These are phyloP conservation scores for Geosiphon pyriformis DNA, from an alignment of 192 early-diverging fungal genomes.

Conservation along the genomic window DNA sequence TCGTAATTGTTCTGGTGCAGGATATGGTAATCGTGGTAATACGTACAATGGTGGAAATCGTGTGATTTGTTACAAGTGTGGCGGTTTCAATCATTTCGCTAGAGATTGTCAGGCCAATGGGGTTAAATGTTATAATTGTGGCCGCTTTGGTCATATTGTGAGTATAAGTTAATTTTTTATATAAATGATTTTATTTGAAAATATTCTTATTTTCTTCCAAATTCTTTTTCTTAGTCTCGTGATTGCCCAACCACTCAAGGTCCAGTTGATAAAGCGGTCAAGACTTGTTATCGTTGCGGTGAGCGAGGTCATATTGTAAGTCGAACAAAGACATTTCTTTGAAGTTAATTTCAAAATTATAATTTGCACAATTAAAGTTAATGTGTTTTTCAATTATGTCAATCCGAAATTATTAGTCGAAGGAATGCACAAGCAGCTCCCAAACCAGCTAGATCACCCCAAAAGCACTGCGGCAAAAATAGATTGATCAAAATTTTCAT, in stretches of 20 bases:
- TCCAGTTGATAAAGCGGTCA: slow-evolving; percentile 26
- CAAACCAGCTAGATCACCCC: background rate
- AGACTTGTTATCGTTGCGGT: slow-evolving; percentile 41
- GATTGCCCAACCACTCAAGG: slow-evolving; percentile 31
- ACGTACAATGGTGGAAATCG: slow-evolving; percentile 11
- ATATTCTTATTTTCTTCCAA: background rate
- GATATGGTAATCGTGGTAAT: slow-evolving; percentile 14
- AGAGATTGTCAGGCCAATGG: slow-evolving; percentile 47
- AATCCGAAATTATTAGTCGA: background rate
- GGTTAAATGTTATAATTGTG: slow-evolving; percentile 53
- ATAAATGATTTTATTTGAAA: background rate
- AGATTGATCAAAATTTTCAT: no score
- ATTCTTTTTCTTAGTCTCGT: slow-evolving; percentile 31
- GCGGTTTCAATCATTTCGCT: slow-evolving; percentile 49
- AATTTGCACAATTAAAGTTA: background rate
- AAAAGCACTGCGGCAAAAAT: no score
- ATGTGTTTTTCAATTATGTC: background rate
- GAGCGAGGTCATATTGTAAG: slow-evolving; percentile 38
- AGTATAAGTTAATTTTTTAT: slow-evolving; percentile 18
- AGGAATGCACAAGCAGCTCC: slow-evolving; percentile 13
- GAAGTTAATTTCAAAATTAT: background rate
- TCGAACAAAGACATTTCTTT: background rate
- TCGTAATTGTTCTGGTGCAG: slow-evolving; percentile 37
- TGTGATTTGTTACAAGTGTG: slow-evolving; percentile 48
- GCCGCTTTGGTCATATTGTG: slow-evolving; percentile 50